Percentiles rank a stretch among this genome's conserved stretches.
Conservation (phyloP, 1,284 basidiomycete genomes). For the Pseudozyma flocculosa region DNA sequence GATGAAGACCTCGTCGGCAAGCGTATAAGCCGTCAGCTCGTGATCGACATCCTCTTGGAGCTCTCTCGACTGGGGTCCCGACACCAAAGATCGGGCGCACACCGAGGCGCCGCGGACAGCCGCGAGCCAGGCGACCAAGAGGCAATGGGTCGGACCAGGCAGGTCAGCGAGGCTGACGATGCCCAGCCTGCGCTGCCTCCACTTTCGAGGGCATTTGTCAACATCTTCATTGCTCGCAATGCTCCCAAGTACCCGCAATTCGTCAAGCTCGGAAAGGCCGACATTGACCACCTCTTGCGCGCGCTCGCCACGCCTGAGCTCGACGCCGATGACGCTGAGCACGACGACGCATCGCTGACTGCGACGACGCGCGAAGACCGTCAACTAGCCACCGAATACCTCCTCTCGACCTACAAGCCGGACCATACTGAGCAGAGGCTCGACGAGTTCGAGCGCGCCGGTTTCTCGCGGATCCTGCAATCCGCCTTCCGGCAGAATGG, state of each 20-base stretch:
- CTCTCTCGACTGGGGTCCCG: slow-evolving; percentile 58
- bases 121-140: too few relatives aligned
- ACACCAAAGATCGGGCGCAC: background rate
- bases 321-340: slow-evolving; percentile 55
- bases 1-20: slow-evolving; percentile 63
- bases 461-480: slow-evolving; percentile 86
- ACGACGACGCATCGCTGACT: background rate
- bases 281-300: slow-evolving; percentile 74
- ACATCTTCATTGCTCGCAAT: slow-evolving; percentile 95
- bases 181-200: slow-evolving; percentile 9
- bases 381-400: slow-evolving; percentile 89
- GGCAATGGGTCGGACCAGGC: background rate
- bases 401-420: slow-evolving; percentile 88
- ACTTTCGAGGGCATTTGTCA: slow-evolving; percentile 68
- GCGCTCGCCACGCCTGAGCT: slow-evolving; percentile 75
- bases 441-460: slow-evolving; percentile 73
- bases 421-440: slow-evolving; percentile 72
- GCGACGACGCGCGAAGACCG: slow-evolving; percentile 77
- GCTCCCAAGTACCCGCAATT: slow-evolving; percentile 94
- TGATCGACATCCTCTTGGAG: slow-evolving; percentile 83
- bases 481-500: slow-evolving; percentile 74
- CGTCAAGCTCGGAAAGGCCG: slow-evolving; percentile 70
- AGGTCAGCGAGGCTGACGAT: background rate
- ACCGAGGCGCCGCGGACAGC: too few relatives aligned
- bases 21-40: slow-evolving; percentile 71